Conservation (phyloP, 129 eudicot species). For the Helianthus tuberosus region DNA sequence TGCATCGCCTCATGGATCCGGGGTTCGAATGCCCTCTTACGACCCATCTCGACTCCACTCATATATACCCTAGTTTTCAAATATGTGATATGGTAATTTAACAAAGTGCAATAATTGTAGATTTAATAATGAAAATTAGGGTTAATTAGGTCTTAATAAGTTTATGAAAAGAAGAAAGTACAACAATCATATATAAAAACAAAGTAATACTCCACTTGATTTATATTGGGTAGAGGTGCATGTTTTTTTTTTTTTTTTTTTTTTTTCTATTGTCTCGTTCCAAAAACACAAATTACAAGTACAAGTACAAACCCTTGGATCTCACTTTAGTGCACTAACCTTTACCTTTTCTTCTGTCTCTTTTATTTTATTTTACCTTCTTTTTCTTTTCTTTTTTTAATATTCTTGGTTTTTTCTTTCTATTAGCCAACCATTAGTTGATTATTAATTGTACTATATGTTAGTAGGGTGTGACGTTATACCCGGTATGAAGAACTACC, state of each 20-base stretch:
- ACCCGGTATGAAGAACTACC: too few relatives aligned
- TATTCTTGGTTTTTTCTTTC: neutral
- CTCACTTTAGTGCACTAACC: slow-evolving; percentile 16
- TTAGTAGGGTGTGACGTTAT: neutral
- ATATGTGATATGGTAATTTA: neutral
- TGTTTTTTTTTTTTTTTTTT: slow-evolving; percentile 8
- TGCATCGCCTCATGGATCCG: too few relatives aligned
- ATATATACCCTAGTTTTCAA: neutral
- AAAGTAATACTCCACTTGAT: slow-evolving; percentile 18
- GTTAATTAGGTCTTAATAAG: neutral
- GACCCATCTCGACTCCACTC: too few relatives aligned
- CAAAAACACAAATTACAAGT: slow-evolving; percentile 39
- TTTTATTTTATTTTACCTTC: slow-evolving; percentile 1
- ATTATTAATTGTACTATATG: neutral
- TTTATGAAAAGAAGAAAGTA: slow-evolving; percentile 13
- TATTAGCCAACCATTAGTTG: neutral
- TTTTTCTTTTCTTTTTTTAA: neutral
- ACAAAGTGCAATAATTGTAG: neutral
- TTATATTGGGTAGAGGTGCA: slow-evolving; percentile 20
- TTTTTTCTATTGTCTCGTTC: slow-evolving; percentile 31
- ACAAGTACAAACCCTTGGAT: slow-evolving; percentile 20
- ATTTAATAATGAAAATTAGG: neutral
- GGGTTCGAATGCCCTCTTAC: too few relatives aligned
- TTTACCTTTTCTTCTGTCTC: slow-evolving; percentile 3
- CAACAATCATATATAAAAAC: slow-evolving; percentile 9